Conservation (phyloP, 2,329 filamentous ascomycete genomes). For the Ustulina deusta region DNA sequence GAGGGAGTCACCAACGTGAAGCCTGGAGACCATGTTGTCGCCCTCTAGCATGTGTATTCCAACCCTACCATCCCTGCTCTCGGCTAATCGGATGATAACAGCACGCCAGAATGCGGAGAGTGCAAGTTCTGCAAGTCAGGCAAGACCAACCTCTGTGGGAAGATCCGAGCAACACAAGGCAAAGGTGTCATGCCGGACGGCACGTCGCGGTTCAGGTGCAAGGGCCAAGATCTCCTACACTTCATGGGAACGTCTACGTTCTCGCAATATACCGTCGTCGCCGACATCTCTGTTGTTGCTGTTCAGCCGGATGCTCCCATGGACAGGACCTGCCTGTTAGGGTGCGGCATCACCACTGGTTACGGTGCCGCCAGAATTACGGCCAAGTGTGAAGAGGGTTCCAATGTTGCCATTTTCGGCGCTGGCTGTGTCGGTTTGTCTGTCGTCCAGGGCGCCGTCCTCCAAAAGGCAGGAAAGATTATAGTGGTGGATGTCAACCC, state of each 20-base stretch:
- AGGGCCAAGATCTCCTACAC: conserved; percentile 94
- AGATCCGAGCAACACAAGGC: conserved; percentile 97
- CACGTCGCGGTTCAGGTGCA: conserved; percentile 92
- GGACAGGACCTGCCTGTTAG: conserved; percentile 95
- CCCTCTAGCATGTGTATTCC: conserved; percentile 74
- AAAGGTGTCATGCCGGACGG: conserved; percentile 97
- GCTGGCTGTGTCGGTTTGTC: conserved; percentile 95
- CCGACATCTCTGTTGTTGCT: conserved; percentile 97
- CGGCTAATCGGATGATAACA: conserved; percentile 54
- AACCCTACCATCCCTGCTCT: not conserved
- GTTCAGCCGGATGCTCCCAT: conserved; percentile 92
- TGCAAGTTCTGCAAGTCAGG: conserved; percentile 99
- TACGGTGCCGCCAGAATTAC: conserved; percentile 97
- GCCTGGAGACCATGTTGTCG: conserved; percentile 89
- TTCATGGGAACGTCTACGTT: conserved; percentile 99
- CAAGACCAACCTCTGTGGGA: conserved; percentile 99
- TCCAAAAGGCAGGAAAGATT: conserved; percentile 82
- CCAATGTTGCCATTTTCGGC: conserved; percentile 91
- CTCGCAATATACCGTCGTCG: conserved; percentile 98
- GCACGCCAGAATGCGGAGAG: conserved; percentile 95
- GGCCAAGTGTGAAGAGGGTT: conserved; percentile 89
- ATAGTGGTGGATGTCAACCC: conserved; percentile 85
- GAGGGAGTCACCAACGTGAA: conserved; percentile 96
- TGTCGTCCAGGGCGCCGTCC: conserved; percentile 92
- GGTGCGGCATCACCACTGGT: conserved; percentile 98